Base-by-base conservation (phyloP, 2,329 filamentous ascomycete genomes). In the Trichoderma aggressivum region DNA sequence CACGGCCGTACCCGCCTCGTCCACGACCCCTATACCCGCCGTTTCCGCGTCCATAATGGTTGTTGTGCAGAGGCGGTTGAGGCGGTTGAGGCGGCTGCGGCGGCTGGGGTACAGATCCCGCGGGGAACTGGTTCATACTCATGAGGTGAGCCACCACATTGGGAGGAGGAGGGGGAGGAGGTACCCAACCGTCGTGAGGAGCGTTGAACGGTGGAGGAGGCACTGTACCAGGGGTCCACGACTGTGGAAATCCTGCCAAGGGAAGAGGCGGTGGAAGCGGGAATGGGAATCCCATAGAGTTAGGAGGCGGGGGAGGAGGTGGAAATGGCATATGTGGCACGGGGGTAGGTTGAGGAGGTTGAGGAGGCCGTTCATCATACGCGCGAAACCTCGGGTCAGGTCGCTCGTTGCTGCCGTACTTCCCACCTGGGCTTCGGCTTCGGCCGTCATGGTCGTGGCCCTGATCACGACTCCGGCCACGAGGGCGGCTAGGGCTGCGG, bases 151-250 rank as follows among this genome's bases (percentile, higher is more conserved):
- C 70, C 72, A 7, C 72, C 70, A 55, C 24, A 64, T 73, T 77
- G 72, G 26, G 75, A 50, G 63, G 63, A 55, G 47, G 34, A 36
- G 34, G 36, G n/a, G n/a, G n/a, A 39, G 36, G 62, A 61, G 58
- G 58, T 14, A 36, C 58, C 7, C 74, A 73, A 6, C 71, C 53
- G 32, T 68, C 34, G 12, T 43, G 64, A 28, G 53, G 64, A 14
- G 18, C 26, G 39, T 53, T 26, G 84, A 6, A 81, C 81, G 16
- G 75, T 74, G 11, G 81, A 7, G 80, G 82, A 5, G 81, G 81
- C 3, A 80, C 82, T 5, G 80, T 76, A n/a, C 73, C 76, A 28
- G 73, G 47, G 8, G 43, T 18, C 62, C 62, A 65, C 21, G 73
- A 72, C n/a, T n/a, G 14, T 8, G 71, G 32, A 26, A 72, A 74